Conservation (phyloP, 1,284 basidiomycete genomes). For the Puccinia polysora region DNA sequence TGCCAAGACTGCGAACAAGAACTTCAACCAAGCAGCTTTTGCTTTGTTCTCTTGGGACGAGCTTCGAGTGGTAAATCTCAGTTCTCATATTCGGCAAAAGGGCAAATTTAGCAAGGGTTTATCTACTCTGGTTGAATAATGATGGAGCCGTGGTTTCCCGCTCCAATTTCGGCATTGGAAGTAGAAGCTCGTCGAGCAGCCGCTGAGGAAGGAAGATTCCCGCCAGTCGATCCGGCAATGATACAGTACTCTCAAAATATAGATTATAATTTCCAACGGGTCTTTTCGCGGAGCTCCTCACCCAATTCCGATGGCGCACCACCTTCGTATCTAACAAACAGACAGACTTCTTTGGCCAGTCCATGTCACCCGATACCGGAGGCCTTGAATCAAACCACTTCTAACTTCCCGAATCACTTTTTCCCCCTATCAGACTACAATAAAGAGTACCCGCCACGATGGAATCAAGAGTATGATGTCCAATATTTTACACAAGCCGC, state of each 20-base stretch:
- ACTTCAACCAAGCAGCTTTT: too few relatives aligned
- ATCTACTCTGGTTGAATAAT: too few relatives aligned
- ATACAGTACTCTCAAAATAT: slow-evolving; percentile 7
- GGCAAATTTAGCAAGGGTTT: too few relatives aligned
- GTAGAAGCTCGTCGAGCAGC: slow-evolving; percentile 13
- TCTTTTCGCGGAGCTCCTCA: slow-evolving; percentile 10
- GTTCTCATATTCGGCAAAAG: too few relatives aligned
- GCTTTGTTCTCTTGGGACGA: too few relatives aligned
- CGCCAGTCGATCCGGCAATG: neutral
- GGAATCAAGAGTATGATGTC: slow-evolving; percentile 3
- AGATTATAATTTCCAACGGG: slow-evolving; percentile 21
- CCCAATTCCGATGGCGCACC: slow-evolving; percentile 18
- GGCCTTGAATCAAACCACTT: neutral
- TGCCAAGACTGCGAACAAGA: too few relatives aligned
- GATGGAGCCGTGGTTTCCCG: slow-evolving; percentile 39
- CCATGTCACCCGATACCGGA: neutral
- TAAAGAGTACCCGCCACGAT: slow-evolving; percentile 6
- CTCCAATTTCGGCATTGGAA: slow-evolving; percentile 15
- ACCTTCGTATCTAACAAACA: slow-evolving; percentile 6
- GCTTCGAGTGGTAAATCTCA: too few relatives aligned
- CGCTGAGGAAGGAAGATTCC: slow-evolving; percentile 14
- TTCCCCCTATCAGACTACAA: slow-evolving; percentile 8
- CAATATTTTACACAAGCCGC: neutral
- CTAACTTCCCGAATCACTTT: slow-evolving; percentile 8
- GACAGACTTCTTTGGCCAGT: neutral